These are phyloP conservation scores for Vachellia collinsii DNA, from an alignment of 306 rosid genomes.

Conservation along the genomic window DNA sequence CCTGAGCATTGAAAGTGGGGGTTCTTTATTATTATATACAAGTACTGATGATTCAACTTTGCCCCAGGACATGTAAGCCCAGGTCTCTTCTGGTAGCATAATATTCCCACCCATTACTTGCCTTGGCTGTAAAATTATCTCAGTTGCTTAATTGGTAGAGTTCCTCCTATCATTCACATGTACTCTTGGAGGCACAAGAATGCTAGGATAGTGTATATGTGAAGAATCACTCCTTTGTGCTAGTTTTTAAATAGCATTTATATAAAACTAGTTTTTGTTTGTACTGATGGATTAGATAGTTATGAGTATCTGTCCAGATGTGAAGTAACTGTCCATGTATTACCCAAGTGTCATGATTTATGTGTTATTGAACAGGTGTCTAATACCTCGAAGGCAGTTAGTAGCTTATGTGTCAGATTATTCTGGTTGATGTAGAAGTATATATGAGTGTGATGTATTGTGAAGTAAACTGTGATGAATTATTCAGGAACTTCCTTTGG, in stretches of 20 bases:
- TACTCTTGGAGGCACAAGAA: not conserved
- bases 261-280: not conserved
- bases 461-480: not conserved
- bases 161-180: not conserved
- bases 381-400: not conserved
- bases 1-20: slow-evolving; percentile 92
- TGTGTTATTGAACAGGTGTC: not conserved
- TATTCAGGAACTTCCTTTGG: not conserved
- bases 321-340: not conserved
- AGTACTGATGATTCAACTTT: slow-evolving; percentile 91
- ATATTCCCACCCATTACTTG: slow-evolving; percentile 17
- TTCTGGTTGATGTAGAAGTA: not conserved
- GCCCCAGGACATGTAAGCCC: slow-evolving; percentile 95
- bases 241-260: not conserved
- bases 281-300: not conserved
- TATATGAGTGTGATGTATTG: not conserved
- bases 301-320: not conserved
- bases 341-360: not conserved
- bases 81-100: slow-evolving; percentile 39
- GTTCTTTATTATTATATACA: slow-evolving; percentile 78
- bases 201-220: no score
- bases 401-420: not conserved
- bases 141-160: slow-evolving; percentile 24
- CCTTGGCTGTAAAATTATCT: slow-evolving; percentile 34
- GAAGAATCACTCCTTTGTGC: not conserved